Evolutionary conservation across 768 basidiomycete genomes (phyloP).

Genomic region (Agaricus blazei): DNA sequence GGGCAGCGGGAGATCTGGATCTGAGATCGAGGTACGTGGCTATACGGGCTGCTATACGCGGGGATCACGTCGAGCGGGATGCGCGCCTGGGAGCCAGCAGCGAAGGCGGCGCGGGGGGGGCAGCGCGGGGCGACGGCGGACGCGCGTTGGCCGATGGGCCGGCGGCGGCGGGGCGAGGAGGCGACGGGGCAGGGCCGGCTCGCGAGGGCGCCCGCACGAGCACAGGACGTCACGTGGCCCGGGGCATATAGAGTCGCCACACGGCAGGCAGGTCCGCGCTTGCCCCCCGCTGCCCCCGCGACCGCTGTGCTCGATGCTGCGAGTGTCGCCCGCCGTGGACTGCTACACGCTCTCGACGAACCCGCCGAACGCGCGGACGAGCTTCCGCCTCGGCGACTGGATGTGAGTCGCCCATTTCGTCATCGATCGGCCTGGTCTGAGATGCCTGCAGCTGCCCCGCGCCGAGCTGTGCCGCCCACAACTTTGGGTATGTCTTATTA

Average conservation of each 20-base stretch:
- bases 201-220: too few relatives aligned
- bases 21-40: constrained; percentile 1
- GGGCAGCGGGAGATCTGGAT: background rate
- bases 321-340: background rate
- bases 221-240: too few relatives aligned
- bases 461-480: constrained; percentile 72
- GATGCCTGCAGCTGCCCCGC: constrained; percentile 50
- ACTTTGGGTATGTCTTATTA: constrained; percentile 58
- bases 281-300: background rate
- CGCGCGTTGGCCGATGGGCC: too few relatives aligned
- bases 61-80: constrained; percentile 1
- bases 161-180: too few relatives aligned
- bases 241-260: too few relatives aligned
- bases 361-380: constrained; percentile 64
- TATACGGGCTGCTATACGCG: background rate
- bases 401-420: constrained; percentile 46
- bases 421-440: constrained; percentile 13
- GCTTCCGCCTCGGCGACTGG: constrained; percentile 70
- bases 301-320: background rate
- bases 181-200: too few relatives aligned
- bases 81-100: background rate
- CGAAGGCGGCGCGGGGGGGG: too few relatives aligned
- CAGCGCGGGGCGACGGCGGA: too few relatives aligned
- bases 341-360: constrained; percentile 58
- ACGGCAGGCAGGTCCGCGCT: too few relatives aligned